A percentile compares a stretch with the other conserved stretches of the same genome.
These are phyloP conservation scores for Pelargonium citronellum DNA, from an alignment of 441 rosid genomes.

Conservation along the genomic window DNA sequence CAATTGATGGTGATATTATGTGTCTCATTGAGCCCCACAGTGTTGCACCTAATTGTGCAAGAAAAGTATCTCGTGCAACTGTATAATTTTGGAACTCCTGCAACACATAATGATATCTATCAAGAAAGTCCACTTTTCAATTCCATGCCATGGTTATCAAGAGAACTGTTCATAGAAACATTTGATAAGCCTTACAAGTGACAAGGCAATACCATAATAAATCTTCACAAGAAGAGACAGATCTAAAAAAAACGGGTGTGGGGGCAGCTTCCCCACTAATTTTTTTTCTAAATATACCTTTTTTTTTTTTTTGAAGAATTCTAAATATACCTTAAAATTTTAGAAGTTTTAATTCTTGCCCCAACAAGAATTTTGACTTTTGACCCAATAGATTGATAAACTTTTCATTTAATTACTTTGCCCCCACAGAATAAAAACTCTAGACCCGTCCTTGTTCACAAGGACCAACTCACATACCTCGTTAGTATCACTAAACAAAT, in stretches of 20 bases:
- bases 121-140: constrained; percentile 10
- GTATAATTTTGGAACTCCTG: constrained; percentile 93
- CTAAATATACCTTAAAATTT: too few species aligned
- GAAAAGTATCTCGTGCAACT: constrained; percentile 94
- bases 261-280: too few species aligned
- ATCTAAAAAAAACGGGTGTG: too few species aligned
- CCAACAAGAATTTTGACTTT: too few species aligned
- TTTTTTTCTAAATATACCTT: too few species aligned
- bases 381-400: too few species aligned
- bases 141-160: constrained; percentile 1
- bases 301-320: too few species aligned
- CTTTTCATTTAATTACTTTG: too few species aligned
- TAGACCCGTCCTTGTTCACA: background rate
- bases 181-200: constrained; percentile 9
- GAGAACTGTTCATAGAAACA: constrained; percentile 13
- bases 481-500: constrained; percentile 71
- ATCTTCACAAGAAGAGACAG: background rate
- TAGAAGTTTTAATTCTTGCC: too few species aligned
- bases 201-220: constrained; percentile 19
- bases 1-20: constrained; percentile 81
- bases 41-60: constrained; percentile 90
- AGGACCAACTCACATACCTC: constrained; percentile 49
- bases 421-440: too few species aligned
- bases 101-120: constrained; percentile 21
- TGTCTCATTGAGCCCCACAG: constrained; percentile 98